Conservation (phyloP, 208 protist species). For the Leishmania tropica region DNA sequence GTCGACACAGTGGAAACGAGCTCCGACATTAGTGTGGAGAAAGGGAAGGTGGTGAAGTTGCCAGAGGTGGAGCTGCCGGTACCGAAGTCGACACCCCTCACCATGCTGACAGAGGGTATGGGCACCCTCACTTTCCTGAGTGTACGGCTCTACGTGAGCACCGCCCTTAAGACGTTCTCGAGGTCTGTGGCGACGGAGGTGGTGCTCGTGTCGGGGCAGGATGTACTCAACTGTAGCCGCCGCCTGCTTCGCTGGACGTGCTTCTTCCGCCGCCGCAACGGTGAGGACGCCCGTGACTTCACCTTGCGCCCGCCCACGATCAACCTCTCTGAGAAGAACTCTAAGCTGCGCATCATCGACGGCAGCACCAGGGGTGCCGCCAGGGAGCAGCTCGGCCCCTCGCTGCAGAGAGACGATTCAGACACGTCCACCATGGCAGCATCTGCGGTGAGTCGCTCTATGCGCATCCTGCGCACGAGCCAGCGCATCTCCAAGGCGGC, state of each 20-base stretch:
- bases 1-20: slow-evolving; percentile 18
- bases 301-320: slow-evolving; percentile 31
- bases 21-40: slow-evolving; percentile 31
- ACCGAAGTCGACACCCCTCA: slow-evolving; percentile 48
- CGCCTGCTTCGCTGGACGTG: slow-evolving; percentile 61
- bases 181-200: slow-evolving; percentile 64
- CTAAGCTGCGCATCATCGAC: slow-evolving; percentile 23
- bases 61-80: slow-evolving; percentile 39
- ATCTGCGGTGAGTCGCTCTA: slow-evolving; percentile 14
- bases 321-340: slow-evolving; percentile 36
- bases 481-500: slow-evolving; percentile 14
- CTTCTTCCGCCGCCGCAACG: slow-evolving; percentile 42
- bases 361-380: background rate
- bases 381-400: background rate
- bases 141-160: slow-evolving; percentile 41
- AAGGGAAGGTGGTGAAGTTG: slow-evolving; percentile 39
- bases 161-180: slow-evolving; percentile 44
- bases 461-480: slow-evolving; percentile 18
- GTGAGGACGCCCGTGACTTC: slow-evolving; percentile 11
- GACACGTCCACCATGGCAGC: slow-evolving; percentile 7
- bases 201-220: slow-evolving; percentile 55
- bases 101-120: slow-evolving; percentile 54
- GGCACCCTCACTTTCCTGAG: slow-evolving; percentile 54
- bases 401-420: background rate
- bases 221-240: slow-evolving; percentile 35